phyloP scores from a whole-genome alignment of 176 grass and related monocot species.

The Avena insularis region DNA sequence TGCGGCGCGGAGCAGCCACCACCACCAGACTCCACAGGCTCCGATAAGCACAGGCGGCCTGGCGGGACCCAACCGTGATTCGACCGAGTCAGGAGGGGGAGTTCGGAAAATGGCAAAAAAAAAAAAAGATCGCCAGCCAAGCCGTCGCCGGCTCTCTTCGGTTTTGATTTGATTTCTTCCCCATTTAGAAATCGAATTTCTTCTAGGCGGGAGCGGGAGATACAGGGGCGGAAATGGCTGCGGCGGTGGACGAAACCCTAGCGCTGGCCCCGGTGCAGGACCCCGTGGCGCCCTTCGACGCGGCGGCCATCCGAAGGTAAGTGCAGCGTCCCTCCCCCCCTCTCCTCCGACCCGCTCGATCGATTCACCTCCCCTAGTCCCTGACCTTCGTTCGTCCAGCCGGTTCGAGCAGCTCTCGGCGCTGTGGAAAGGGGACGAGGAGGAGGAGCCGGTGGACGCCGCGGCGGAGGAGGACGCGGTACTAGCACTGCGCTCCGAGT shows the following conservation, averaged over 20 bases:
- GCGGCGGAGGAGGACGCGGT: slow-evolving; percentile 37
- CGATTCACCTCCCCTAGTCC: neutral
- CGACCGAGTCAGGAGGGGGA: too few species aligned
- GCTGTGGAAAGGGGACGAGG: slow-evolving; percentile 1
- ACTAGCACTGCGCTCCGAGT: slow-evolving; percentile 34
- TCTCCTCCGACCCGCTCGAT: neutral
- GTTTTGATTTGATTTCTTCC: neutral
- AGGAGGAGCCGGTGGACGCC: slow-evolving; percentile 3
- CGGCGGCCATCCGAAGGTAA: slow-evolving; percentile 61
- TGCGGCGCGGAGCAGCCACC: slow-evolving; percentile 43
- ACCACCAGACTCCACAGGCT: neutral
- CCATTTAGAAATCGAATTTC: slow-evolving; percentile 51
- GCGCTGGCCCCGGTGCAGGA: neutral
- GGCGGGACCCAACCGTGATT: too few species aligned
- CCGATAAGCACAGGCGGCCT: too few species aligned
- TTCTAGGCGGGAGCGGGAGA: slow-evolving; percentile 46
- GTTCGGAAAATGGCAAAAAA: too few species aligned
- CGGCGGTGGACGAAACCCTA: slow-evolving; percentile 54
- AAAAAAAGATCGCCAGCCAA: too few species aligned
- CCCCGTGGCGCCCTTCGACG: slow-evolving; percentile 43
- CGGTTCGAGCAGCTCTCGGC: slow-evolving; percentile 60
- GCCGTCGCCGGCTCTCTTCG: too few species aligned
- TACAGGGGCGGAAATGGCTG: neutral
- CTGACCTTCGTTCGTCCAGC: slow-evolving; percentile 42
- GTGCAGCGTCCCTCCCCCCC: too few species aligned